Evolutionary conservation across 345 rosid genomes (phyloP), one percentile per base, ranked within the genome.

Genomic region (Linum tenue): DNA sequence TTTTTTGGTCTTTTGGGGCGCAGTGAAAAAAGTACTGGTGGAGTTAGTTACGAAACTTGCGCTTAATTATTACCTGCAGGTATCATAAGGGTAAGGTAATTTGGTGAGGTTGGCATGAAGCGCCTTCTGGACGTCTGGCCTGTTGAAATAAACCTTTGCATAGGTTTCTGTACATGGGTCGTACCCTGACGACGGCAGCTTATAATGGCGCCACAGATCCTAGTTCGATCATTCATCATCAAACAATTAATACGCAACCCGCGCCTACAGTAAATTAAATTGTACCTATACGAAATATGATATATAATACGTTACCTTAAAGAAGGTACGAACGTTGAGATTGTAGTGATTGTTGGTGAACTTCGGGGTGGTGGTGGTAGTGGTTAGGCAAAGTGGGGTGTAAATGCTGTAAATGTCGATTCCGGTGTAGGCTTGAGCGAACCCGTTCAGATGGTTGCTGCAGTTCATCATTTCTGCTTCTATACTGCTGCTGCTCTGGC

Each of bases 361-460:
- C 63, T 73, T 77, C 3, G 80, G 67, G 5, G 73, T 41, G 5
- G 56, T 43, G 5, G 40, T 36, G 5, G 37, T 5, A 63, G 59
- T 60, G 39, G 43, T 7, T 50, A 76, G 75, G 72, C 96, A 89
- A 50, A 79, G 67, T 0, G 90, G 96, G 7, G 84, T 64, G 39
- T 86, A 86, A 66, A 86, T 80, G 74, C 87, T 85, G 79, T 84
- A 86, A 43, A 89, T 80, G 70, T 89, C 87, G 58, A 89, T 86
- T 37, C 68, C 78, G 14, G 68, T 53, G 71, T 84, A 84, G 58
- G 86, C 81, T 7, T 67, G 57, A 72, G 75, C 22, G 73, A 82
- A 80, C 3, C 63, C 78, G 61, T 40, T 68, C 53, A 68, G 2
- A 70, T 61, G 76, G 11, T 39, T 44, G 7, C 2, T 37, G 70